Evolutionary conservation across 2,329 filamentous ascomycete genomes (phyloP).

Genomic region (Emericellopsis atlantica): DNA sequence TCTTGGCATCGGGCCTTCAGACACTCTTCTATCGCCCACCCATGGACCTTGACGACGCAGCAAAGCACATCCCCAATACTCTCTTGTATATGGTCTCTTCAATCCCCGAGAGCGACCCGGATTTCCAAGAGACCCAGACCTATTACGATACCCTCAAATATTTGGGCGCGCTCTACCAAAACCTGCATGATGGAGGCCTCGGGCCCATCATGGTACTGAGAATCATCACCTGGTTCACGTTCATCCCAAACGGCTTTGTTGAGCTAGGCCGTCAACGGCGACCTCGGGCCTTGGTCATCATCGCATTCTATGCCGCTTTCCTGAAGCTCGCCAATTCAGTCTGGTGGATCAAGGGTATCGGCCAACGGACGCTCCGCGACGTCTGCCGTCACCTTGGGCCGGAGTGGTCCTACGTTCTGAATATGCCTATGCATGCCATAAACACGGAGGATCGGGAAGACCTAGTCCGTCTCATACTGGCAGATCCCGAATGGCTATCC

Average conservation of each 20-base stretch:
- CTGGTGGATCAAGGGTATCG: slow-evolving; percentile 40
- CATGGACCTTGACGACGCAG: slow-evolving; percentile 29
- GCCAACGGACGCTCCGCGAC: slow-evolving; percentile 29
- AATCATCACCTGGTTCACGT: slow-evolving; percentile 40
- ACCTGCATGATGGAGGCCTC: slow-evolving; percentile 18
- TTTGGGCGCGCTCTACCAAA: slow-evolving; percentile 39
- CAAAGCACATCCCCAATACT: slow-evolving; percentile 28
- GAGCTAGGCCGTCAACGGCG: slow-evolving; percentile 11
- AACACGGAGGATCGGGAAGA: slow-evolving; percentile 16
- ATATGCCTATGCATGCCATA: slow-evolving; percentile 25
- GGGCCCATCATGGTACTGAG: slow-evolving; percentile 31
- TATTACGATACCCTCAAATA: slow-evolving; percentile 35
- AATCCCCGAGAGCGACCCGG: slow-evolving; percentile 26
- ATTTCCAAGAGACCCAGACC: slow-evolving; percentile 20
- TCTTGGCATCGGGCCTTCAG: slow-evolving; percentile 28
- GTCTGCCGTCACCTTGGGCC: slow-evolving; percentile 25
- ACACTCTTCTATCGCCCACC: slow-evolving; percentile 35
- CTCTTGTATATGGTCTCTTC: slow-evolving; percentile 36
- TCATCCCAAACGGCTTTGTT: slow-evolving; percentile 15
- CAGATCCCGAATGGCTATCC: slow-evolving; percentile 28
- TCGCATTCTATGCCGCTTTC: slow-evolving; percentile 40
- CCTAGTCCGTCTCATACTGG: slow-evolving; percentile 27
- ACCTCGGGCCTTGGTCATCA: slow-evolving; percentile 34
- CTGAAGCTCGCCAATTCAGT: slow-evolving; percentile 25
- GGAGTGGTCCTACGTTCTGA: slow-evolving; percentile 26